These are phyloP conservation scores for Deuterostichococcus epilithicus DNA, from an alignment of 139 green algal species.

Conservation along the genomic window DNA sequence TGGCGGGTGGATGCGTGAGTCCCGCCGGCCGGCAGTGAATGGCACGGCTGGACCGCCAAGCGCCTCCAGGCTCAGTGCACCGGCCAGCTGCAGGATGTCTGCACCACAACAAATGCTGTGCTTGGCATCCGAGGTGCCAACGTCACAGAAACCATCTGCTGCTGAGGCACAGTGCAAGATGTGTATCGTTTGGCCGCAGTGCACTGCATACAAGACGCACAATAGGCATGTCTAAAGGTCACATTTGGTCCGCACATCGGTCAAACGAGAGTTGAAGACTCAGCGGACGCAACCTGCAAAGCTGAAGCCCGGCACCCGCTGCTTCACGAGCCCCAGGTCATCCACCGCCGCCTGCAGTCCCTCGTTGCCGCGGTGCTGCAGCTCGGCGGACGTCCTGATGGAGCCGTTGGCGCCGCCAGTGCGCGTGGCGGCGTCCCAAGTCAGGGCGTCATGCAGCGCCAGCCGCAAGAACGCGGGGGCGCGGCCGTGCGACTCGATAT, in stretches of 20 bases:
- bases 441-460: conserved; percentile 27
- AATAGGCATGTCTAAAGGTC: neutral
- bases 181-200: too few species aligned
- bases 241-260: neutral
- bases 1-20: conserved; percentile 5
- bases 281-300: neutral
- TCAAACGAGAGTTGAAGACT: too few species aligned
- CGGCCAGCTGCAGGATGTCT: conserved; percentile 25
- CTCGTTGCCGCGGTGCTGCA: conserved; percentile 17
- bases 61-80: conserved; percentile 7
- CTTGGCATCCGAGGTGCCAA: too few species aligned
- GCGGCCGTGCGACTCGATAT: neutral
- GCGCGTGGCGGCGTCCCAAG: conserved; percentile 13
- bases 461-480: conserved; percentile 20
- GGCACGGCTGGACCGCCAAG: conserved; percentile 19
- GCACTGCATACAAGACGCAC: neutral
- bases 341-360: conserved; percentile 6
- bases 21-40: conserved; percentile 14
- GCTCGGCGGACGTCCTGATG: conserved; percentile 14
- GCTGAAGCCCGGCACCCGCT: neutral
- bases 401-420: conserved; percentile 30
- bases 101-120: neutral
- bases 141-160: too few species aligned
- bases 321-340: conserved; percentile 12
- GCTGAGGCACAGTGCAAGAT: too few species aligned